Percentiles rank a stretch among this genome's conserved stretches.
Evolutionary conservation across 768 basidiomycete species (phyloP).

Genomic region (Tricholomella constricta): DNA sequence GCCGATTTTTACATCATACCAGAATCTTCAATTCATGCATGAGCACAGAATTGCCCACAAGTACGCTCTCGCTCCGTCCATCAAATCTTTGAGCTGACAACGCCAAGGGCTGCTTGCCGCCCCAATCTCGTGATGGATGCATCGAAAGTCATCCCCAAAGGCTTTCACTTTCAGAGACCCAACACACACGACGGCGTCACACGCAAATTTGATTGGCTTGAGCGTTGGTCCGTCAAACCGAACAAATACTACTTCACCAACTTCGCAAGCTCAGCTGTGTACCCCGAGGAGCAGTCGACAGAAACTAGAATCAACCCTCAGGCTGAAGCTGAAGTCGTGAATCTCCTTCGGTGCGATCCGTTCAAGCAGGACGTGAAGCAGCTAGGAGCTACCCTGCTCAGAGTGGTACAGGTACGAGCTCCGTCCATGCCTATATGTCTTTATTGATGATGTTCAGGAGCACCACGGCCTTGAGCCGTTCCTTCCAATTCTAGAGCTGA

Average conservation of each 20-base stretch:
- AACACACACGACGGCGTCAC: not conserved
- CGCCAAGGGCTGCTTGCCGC: not conserved
- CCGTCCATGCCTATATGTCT: no score
- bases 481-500: no score
- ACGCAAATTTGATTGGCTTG: not conserved
- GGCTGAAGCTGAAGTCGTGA: no score
- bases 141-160: not conserved
- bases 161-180: not conserved
- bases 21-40: conserved; percentile 9
- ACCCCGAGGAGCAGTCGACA: no score
- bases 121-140: conserved; percentile 11
- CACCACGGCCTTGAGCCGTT: no score
- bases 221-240: conserved; percentile 11
- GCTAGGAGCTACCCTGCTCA: not conserved
- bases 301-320: no score
- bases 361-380: no score
- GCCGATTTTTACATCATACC: not conserved
- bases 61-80: not conserved
- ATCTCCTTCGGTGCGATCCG: no score
- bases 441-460: no score
- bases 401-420: not conserved
- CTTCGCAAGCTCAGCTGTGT: not conserved
- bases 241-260: conserved; percentile 7
- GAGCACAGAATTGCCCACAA: not conserved
- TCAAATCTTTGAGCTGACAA: not conserved